Conservation (phyloP, 108 stramenopile genomes). For the Cyclotella cryptica region DNA sequence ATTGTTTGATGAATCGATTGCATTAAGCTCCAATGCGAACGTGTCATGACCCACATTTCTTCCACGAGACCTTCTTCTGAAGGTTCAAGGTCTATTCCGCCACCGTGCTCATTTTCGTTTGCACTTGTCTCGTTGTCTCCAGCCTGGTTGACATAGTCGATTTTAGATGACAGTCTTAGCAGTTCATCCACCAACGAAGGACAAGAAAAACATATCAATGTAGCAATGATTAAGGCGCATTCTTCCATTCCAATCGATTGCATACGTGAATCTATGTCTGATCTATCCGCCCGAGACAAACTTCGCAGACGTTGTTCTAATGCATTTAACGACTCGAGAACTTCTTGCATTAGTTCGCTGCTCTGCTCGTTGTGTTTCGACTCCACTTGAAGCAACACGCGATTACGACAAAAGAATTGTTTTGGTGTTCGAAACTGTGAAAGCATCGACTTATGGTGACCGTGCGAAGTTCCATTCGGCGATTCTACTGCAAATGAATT, state of each 20-base stretch:
- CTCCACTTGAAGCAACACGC: slow-evolving; percentile 8
- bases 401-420: slow-evolving; percentile 53
- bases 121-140: background rate
- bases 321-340: slow-evolving; percentile 6
- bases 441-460: background rate
- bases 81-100: slow-evolving; percentile 15
- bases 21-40: slow-evolving; percentile 32
- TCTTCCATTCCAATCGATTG: slow-evolving; percentile 37
- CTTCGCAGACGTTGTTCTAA: slow-evolving; percentile 28
- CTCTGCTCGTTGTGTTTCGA: background rate
- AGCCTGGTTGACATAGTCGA: background rate
- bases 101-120: background rate
- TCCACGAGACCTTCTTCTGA: slow-evolving; percentile 47
- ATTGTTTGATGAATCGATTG: background rate
- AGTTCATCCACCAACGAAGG: slow-evolving; percentile 21
- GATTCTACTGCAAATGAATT: background rate
- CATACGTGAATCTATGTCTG: background rate
- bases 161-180: background rate
- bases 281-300: slow-evolving; percentile 9
- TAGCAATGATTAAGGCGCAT: slow-evolving; percentile 43
- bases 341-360: slow-evolving; percentile 14
- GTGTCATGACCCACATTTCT: slow-evolving; percentile 49
- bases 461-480: background rate
- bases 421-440: slow-evolving; percentile 27
- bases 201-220: slow-evolving; percentile 31